Base-by-base conservation (phyloP, 1,139 yeast species). In the Suhomyces bokatorum region DNA sequence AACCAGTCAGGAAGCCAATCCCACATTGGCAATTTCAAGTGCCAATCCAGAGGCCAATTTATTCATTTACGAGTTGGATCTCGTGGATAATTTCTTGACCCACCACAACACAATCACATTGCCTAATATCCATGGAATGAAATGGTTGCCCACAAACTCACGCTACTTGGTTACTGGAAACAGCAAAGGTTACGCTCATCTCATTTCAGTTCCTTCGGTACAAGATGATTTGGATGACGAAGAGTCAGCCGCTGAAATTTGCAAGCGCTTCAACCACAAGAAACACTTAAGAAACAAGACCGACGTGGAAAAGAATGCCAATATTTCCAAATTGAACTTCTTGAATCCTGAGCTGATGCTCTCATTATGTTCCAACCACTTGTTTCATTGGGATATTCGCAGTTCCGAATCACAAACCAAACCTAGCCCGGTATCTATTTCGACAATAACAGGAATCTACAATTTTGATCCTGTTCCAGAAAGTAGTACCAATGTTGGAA, bases 41-140 rank as follows among this genome's bases (percentile, higher is more conserved):
- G 88, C 85, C 1, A 67, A 73, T 35, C 44, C 58, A 6, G 77
- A 72, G 15, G 67, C 78, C 44, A 87, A 87, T 54, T 67, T 87
- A 46, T 85, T 77, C 54, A 75, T 87, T 29, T 87, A 85, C 59
- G 85, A 80, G 44, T 66, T 85, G 45, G 77, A 76, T 49, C 49
- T 68, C 12, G 56, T 59, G 3, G 64, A 69, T 16, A 69, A 70
- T 44, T 69, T 73, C 36, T 67, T 87, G 45, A 81, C 87, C 15
- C 95, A 87, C 64, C 83, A 85, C 54, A 86, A 84, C 56, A 86
- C 95, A 1, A 82, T 87, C 37, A 63, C 87, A 0, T 69, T 87
- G 36, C 89, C 93, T 1, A 79, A 81, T 47, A 83, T 87, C 33
- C 78, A 81, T 53, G 70, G 83, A 0, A 65, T 86, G 66, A 71